Conservation (phyloP, 805 yeast genomes). For the Ogataea ganodermae region DNA sequence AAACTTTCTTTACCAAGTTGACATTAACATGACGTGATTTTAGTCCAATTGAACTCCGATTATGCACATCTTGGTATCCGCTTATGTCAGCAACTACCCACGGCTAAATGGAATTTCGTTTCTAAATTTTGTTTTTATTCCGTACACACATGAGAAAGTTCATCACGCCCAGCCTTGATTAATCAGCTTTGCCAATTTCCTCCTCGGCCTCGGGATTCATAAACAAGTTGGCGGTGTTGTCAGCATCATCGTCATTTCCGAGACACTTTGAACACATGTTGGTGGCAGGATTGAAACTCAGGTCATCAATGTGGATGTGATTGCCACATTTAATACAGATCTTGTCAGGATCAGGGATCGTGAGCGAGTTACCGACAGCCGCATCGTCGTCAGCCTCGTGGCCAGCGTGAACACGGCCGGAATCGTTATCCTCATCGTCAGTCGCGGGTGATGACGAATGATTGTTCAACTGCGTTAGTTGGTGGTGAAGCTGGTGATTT, state of each 20-base stretch:
- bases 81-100: no score
- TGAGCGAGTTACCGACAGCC: constrained; percentile 27
- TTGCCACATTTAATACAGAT: constrained; percentile 31
- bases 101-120: no score
- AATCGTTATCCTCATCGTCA: constrained; percentile 14
- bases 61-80: no score
- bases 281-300: constrained; percentile 30
- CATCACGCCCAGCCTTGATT: no score
- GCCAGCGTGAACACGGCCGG: background rate
- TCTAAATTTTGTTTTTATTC: background rate
- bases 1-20: no score
- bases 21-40: no score
- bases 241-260: constrained; percentile 18
- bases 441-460: constrained; percentile 16
- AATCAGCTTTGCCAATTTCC: constrained; percentile 19
- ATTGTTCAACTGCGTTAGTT: constrained; percentile 14
- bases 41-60: no score
- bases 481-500: constrained; percentile 30
- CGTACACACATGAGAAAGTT: background rate
- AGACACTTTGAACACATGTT: constrained; percentile 31
- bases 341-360: constrained; percentile 31
- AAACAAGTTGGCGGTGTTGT: constrained; percentile 24
- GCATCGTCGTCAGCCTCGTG: constrained; percentile 15
- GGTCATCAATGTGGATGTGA: constrained; percentile 31
- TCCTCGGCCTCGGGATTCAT: constrained; percentile 29